Evolutionary conservation across 805 yeast genomes (phyloP).

Genomic region (Blastobotrys americana): DNA sequence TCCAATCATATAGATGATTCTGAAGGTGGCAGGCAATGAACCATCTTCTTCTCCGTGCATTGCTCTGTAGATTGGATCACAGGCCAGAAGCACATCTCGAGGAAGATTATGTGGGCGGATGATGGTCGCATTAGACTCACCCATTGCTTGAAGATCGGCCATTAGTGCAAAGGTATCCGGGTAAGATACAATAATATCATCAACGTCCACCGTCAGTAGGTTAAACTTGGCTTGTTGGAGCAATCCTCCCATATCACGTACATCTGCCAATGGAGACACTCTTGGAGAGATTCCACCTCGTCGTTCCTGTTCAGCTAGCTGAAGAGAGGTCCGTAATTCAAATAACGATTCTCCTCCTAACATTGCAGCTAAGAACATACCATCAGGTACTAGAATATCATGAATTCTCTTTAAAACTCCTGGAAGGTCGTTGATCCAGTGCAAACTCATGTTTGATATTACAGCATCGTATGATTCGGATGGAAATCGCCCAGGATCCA

Average conservation of each 20-base stretch:
- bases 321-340: constrained; percentile 72
- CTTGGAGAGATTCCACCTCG: constrained; percentile 75
- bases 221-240: constrained; percentile 71
- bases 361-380: constrained; percentile 72
- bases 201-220: constrained; percentile 76
- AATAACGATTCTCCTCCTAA: constrained; percentile 82
- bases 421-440: constrained; percentile 87
- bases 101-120: constrained; percentile 37
- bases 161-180: constrained; percentile 64
- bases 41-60: constrained; percentile 61
- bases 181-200: constrained; percentile 70
- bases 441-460: constrained; percentile 63
- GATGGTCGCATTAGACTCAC: constrained; percentile 66
- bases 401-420: constrained; percentile 49
- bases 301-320: constrained; percentile 75
- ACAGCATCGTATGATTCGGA: constrained; percentile 57
- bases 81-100: constrained; percentile 63
- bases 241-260: constrained; percentile 66
- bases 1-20: constrained; percentile 77
- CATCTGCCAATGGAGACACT: constrained; percentile 71
- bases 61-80: constrained; percentile 63
- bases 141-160: constrained; percentile 72
- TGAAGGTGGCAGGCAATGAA: constrained; percentile 70
- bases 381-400: constrained; percentile 63
- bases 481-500: constrained; percentile 38